Evolutionary conservation across 495 filamentous ascomycete genomes (phyloP), one percentile per base, ranked within the genome.

Genomic region (Penicillium verhagenii): DNA sequence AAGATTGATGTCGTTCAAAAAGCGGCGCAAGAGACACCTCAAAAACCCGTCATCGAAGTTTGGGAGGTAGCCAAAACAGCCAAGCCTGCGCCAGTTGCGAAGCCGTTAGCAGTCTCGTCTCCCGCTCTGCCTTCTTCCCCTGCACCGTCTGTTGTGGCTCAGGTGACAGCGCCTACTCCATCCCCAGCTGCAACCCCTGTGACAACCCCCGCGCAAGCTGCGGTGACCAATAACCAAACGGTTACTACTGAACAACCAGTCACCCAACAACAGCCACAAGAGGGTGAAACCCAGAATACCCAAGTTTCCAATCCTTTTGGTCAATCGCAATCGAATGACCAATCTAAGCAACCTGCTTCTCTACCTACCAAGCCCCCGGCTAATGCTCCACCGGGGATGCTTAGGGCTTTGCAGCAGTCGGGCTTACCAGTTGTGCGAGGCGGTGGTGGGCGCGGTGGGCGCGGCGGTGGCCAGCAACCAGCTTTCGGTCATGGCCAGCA

Each of bases 11-110:
- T 91, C 13, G 88, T 97, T 10, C 79, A 90, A 54, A 87, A 82
- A 45, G 91, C 90, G 14, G 91, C 88, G 0, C 79, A 77, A 21
- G 88, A 96, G n/a, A 95, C 90, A 0, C 92, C 92, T 2, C 76
- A 92, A 64, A 82, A 81, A 52, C 83, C 90, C 13, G 91, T 97
- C 6, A 77, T 71, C 10, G 91, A 96, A 65, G 92, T 96, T 0
- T 97, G 90, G 90, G 84, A 86, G 35, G 71, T 87, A 26, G 90
- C 86, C 0, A 90, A 92, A 71, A 74, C 74, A 21, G 82, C 84
- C n/a, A 90, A 84, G 61, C 79, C 85, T 16, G 67, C 58, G 6
- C 52, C 59, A 24, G 52, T 56, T n/a, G 52, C 47, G 23, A 42
- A 42, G 45, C 25, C 11, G 9, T 23, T 7, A 19, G 9, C 19